phyloP scores from a whole-genome alignment of 1,139 yeast genomes.

The Taphrina deformans region DNA sequence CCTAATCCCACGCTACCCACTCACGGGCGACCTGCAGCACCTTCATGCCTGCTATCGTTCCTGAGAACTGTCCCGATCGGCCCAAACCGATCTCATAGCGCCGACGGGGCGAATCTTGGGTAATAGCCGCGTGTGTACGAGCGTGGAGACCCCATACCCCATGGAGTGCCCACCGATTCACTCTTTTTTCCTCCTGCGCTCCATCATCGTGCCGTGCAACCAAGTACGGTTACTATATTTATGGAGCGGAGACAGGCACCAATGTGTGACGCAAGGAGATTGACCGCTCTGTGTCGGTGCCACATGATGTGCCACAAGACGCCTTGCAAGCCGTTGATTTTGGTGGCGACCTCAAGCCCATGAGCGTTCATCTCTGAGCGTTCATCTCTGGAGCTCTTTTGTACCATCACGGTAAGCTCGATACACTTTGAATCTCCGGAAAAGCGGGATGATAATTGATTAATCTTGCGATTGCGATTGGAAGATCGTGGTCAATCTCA shows the following conservation, averaged over 20 bases:
- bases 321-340: not conserved
- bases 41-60: no score
- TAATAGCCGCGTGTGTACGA: not conserved
- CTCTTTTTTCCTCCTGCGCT: not conserved
- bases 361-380: no score
- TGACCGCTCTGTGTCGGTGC: not conserved
- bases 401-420: no score
- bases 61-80: no score
- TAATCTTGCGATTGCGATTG: no score
- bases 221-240: not conserved
- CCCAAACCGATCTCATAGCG: not conserved
- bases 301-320: not conserved
- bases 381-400: no score
- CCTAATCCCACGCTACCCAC: constrained; percentile 2
- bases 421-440: no score
- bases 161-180: not conserved
- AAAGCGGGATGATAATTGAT: no score
- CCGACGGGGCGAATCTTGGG: not conserved
- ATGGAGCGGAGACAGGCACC: not conserved
- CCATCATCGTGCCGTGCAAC: not conserved
- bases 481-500: no score
- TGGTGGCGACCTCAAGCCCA: not conserved
- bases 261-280: not conserved
- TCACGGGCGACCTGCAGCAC: not conserved
- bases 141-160: constrained; percentile 3